Conservation (phyloP, 495 filamentous ascomycete genomes). For the Cercophora sp. region DNA sequence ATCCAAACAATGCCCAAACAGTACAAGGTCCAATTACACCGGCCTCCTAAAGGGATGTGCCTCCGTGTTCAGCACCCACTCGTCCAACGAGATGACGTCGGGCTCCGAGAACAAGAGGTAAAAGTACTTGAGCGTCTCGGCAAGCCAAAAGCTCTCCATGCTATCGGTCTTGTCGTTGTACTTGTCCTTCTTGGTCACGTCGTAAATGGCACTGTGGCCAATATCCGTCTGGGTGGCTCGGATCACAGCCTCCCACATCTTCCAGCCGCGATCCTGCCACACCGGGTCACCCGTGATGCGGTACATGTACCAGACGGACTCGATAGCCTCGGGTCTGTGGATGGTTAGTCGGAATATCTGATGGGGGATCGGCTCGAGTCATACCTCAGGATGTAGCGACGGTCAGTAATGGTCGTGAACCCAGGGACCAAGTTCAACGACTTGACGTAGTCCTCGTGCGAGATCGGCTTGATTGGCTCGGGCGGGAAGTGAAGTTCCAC, state of each 20-base stretch:
- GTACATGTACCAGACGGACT: slow-evolving; percentile 95
- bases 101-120: slow-evolving; percentile 81
- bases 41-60: slow-evolving; percentile 56
- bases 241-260: slow-evolving; percentile 77
- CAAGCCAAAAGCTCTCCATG: slow-evolving; percentile 65
- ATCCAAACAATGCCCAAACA: background rate
- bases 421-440: slow-evolving; percentile 59
- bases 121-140: slow-evolving; percentile 91
- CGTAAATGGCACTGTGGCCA: slow-evolving; percentile 70
- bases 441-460: slow-evolving; percentile 63
- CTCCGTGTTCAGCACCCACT: slow-evolving; percentile 74
- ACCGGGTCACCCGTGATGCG: slow-evolving; percentile 75
- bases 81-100: slow-evolving; percentile 70
- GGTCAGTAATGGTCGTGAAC: slow-evolving; percentile 53
- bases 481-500: slow-evolving; percentile 15
- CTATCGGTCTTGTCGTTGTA: slow-evolving; percentile 33
- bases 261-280: slow-evolving; percentile 87
- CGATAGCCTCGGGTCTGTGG: slow-evolving; percentile 81
- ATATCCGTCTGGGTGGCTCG: slow-evolving; percentile 60
- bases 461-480: slow-evolving; percentile 41
- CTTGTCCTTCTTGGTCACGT: slow-evolving; percentile 45
- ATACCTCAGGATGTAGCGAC: slow-evolving; percentile 75
- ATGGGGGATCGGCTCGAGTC: too few species aligned
- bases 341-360: slow-evolving; percentile 19
- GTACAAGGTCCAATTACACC: slow-evolving; percentile 10